phyloP scores from a whole-genome alignment of 2,329 filamentous ascomycete genomes.

The Madurella fahalii region DNA sequence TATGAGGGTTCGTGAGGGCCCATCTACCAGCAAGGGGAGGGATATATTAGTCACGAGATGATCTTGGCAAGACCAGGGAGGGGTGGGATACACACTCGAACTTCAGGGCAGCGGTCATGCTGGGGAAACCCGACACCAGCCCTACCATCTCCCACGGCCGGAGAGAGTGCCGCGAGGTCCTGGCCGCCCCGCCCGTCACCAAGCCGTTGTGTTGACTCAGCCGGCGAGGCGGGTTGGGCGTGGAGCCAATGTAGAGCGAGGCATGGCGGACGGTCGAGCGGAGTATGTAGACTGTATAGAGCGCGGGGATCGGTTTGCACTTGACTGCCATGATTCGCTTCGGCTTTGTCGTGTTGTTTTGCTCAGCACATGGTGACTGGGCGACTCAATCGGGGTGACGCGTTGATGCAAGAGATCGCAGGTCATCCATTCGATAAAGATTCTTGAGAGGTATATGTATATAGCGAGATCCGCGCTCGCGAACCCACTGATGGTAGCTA shows the following conservation, averaged over 20 bases:
- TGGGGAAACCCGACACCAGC: constrained; percentile 84
- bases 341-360: background rate
- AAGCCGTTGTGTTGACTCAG: constrained; percentile 89
- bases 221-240: constrained; percentile 79
- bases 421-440: background rate
- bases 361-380: background rate
- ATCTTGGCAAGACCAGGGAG: constrained; percentile 1
- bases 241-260: constrained; percentile 84
- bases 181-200: constrained; percentile 72
- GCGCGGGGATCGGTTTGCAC: constrained; percentile 67
- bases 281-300: constrained; percentile 91
- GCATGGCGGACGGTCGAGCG: constrained; percentile 72
- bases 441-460: background rate
- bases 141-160: constrained; percentile 90
- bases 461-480: no score
- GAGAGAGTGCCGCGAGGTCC: constrained; percentile 63
- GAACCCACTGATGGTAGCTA: no score
- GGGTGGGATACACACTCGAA: constrained; percentile 67
- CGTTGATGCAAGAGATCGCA: background rate
- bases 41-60: background rate
- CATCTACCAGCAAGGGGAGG: constrained; percentile 57
- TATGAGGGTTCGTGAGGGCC: constrained; percentile 84
- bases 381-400: background rate
- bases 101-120: constrained; percentile 80
- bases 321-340: constrained; percentile 27